Evolutionary conservation across 225 moss, liverwort and hornwort genomes (phyloP).

Genomic region (Bryum argenteum): DNA sequence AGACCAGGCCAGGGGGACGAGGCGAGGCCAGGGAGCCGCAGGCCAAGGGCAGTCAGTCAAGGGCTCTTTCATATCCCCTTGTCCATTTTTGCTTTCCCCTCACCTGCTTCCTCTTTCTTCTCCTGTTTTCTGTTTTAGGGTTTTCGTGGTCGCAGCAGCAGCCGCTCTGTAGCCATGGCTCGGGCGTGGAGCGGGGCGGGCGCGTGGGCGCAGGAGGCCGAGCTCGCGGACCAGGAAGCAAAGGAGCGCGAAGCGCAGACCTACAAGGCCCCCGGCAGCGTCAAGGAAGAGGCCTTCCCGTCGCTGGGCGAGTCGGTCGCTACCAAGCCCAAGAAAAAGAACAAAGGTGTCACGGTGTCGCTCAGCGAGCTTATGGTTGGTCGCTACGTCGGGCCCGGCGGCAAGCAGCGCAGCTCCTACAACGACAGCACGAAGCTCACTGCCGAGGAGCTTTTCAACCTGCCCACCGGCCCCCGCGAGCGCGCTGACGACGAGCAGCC

Average conservation of each 20-base stretch:
- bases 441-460: slow-evolving; percentile 63
- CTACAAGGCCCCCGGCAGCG: slow-evolving; percentile 48
- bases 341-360: slow-evolving; percentile 68
- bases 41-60: no score
- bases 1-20: no score
- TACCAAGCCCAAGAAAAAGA: slow-evolving; percentile 87
- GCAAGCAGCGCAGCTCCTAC: slow-evolving; percentile 69
- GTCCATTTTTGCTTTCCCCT: no score
- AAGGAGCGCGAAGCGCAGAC: slow-evolving; percentile 64
- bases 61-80: no score
- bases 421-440: slow-evolving; percentile 69
- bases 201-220: slow-evolving; percentile 96
- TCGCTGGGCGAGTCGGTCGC: slow-evolving; percentile 72
- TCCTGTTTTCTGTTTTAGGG: slow-evolving; percentile 35
- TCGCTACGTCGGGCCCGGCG: slow-evolving; percentile 86
- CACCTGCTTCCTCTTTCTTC: no score
- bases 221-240: slow-evolving; percentile 90
- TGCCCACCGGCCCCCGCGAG: slow-evolving; percentile 93
- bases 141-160: slow-evolving; percentile 16
- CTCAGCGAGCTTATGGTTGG: slow-evolving; percentile 81
- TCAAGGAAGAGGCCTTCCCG: slow-evolving; percentile 75
- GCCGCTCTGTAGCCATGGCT: slow-evolving; percentile 57
- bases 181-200: slow-evolving; percentile 90
- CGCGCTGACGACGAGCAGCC: slow-evolving; percentile 71
- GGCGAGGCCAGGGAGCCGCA: no score